These are phyloP conservation scores for Pythium rishiriense DNA, from an alignment of 352 stramenopile genomes.

Conservation along the genomic window DNA sequence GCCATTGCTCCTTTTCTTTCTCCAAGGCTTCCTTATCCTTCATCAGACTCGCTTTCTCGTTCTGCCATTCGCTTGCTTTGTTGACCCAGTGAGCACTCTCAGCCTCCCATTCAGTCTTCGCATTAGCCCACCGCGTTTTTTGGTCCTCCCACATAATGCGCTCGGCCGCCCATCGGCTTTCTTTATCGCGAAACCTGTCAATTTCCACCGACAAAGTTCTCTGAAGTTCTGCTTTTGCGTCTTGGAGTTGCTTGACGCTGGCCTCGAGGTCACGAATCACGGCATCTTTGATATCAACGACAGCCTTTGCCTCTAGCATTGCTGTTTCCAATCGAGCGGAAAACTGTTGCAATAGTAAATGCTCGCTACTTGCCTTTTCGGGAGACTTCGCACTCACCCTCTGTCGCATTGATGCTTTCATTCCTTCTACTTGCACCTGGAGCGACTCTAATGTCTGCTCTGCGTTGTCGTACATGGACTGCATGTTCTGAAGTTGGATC, in stretches of 20 bases:
- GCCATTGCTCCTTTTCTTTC: constrained; percentile 1
- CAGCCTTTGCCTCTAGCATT: constrained; percentile 68
- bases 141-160: not conserved
- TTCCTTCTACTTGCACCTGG: constrained; percentile 40
- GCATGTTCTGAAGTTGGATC: constrained; percentile 35
- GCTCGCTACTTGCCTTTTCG: constrained; percentile 30
- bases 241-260: constrained; percentile 32
- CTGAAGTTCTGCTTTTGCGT: constrained; percentile 24
- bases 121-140: constrained; percentile 1
- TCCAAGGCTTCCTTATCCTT: constrained; percentile 1
- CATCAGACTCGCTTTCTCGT: not conserved
- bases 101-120: not conserved
- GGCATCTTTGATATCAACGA: constrained; percentile 67
- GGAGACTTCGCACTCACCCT: constrained; percentile 8
- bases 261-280: constrained; percentile 53
- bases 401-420: constrained; percentile 32
- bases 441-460: constrained; percentile 45
- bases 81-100: constrained; percentile 3
- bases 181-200: constrained; percentile 23
- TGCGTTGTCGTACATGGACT: constrained; percentile 46
- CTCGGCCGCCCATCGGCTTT: not conserved
- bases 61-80: not conserved
- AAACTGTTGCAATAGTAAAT: constrained; percentile 53
- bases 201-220: constrained; percentile 12
- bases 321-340: constrained; percentile 51